Percentiles rank a stretch among this genome's conserved stretches.
Evolutionary conservation across 805 yeast species (phyloP).

Genomic region (Ogataea kodamae): DNA sequence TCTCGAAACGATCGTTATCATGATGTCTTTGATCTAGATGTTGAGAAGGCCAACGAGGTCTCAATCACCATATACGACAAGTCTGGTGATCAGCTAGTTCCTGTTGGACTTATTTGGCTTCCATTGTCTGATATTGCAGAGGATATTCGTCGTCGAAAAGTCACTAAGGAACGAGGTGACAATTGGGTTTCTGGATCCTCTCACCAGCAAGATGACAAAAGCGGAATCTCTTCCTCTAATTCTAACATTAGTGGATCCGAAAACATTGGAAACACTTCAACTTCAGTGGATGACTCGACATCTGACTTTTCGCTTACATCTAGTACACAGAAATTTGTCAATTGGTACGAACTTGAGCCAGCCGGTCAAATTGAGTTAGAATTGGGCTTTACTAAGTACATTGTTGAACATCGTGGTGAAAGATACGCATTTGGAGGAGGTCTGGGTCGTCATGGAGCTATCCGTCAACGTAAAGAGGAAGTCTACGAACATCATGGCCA

Average conservation of each 20-base stretch:
- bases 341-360: slow-evolving; percentile 93
- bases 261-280: slow-evolving; percentile 12
- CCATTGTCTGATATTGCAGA: slow-evolving; percentile 89
- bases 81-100: slow-evolving; percentile 60
- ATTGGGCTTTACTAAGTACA: slow-evolving; percentile 71
- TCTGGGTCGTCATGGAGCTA: slow-evolving; percentile 95
- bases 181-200: slow-evolving; percentile 80
- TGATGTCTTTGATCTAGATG: slow-evolving; percentile 75
- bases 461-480: slow-evolving; percentile 86
- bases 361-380: slow-evolving; percentile 83
- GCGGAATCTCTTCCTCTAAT: slow-evolving; percentile 8
- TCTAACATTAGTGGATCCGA: slow-evolving; percentile 14
- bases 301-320: slow-evolving; percentile 11
- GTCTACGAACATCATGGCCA: slow-evolving; percentile 96
- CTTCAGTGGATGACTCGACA: slow-evolving; percentile 15
- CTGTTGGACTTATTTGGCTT: slow-evolving; percentile 93
- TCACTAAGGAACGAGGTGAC: slow-evolving; percentile 59
- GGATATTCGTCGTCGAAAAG: slow-evolving; percentile 87
- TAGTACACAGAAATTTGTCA: slow-evolving; percentile 47
- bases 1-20: slow-evolving; percentile 77
- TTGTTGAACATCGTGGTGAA: slow-evolving; percentile 42
- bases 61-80: slow-evolving; percentile 87
- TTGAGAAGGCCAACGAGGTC: slow-evolving; percentile 89
- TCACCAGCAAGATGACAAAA: slow-evolving; percentile 30
- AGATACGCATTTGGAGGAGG: slow-evolving; percentile 55